Percentiles rank a stretch among this genome's conserved stretches.
Conservation (phyloP, 2,329 filamentous ascomycete genomes). For the Apiospora hydei region DNA sequence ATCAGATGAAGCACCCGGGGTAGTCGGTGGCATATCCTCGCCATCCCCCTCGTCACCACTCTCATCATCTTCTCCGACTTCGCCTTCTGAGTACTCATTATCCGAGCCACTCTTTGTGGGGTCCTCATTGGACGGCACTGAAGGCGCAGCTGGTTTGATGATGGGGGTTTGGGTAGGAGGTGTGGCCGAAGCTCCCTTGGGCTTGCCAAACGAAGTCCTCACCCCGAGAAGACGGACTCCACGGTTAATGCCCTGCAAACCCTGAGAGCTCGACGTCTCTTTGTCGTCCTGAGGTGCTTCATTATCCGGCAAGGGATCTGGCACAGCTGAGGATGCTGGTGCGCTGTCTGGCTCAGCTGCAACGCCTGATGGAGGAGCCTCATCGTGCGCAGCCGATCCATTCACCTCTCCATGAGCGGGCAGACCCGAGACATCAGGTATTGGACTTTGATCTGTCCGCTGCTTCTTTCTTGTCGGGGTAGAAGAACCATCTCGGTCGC, state of each 20-base stretch:
- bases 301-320: neutral
- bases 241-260: constrained; percentile 38
- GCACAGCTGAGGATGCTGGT: neutral
- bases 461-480: constrained; percentile 35
- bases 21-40: neutral
- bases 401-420: constrained; percentile 45
- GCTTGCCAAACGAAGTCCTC: constrained; percentile 37
- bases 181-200: constrained; percentile 16
- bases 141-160: neutral
- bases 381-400: constrained; percentile 34
- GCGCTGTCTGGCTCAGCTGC: neutral
- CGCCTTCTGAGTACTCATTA: constrained; percentile 16
- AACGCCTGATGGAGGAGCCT: neutral
- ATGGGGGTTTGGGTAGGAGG: neutral
- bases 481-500: constrained; percentile 25
- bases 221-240: constrained; percentile 36
- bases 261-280: constrained; percentile 8
- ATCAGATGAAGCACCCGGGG: constrained; percentile 1
- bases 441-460: constrained; percentile 27
- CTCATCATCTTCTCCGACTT: constrained; percentile 25
- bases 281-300: neutral
- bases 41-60: constrained; percentile 17
- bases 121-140: constrained; percentile 30
- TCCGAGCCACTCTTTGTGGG: constrained; percentile 42
- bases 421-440: neutral